Conservation (phyloP, 2,329 filamentous ascomycete species). For the Cryoendolithus antarcticus region DNA sequence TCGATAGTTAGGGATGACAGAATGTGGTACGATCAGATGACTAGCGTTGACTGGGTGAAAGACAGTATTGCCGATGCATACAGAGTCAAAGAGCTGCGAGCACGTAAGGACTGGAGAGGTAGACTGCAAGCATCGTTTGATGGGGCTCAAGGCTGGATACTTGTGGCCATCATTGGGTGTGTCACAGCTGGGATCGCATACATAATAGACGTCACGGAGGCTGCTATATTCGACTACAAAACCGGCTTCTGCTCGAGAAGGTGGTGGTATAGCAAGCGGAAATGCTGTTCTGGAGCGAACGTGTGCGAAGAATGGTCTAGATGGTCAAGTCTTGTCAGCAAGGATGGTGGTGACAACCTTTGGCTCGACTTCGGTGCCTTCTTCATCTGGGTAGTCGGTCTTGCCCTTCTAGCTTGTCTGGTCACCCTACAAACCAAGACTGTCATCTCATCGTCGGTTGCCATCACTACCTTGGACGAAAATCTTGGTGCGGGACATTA, state of each 20-base stretch:
- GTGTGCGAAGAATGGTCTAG: conserved; percentile 48
- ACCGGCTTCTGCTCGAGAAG: conserved; percentile 63
- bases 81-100: conserved; percentile 70
- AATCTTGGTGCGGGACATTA: conserved; percentile 64
- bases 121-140: conserved; percentile 66
- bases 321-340: conserved; percentile 49
- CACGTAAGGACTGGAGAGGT: conserved; percentile 74
- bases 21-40: conserved; percentile 98
- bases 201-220: conserved; percentile 76
- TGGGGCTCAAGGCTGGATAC: conserved; percentile 82
- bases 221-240: conserved; percentile 78
- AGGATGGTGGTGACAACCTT: conserved; percentile 34
- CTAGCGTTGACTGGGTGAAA: conserved; percentile 95
- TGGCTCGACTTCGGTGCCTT: conserved; percentile 72
- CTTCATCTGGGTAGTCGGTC: conserved; percentile 54
- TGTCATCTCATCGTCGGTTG: conserved; percentile 77
- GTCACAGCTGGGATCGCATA: conserved; percentile 79
- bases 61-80: conserved; percentile 92
- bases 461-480: conserved; percentile 80
- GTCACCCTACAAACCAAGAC: conserved; percentile 87
- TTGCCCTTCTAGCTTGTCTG: conserved; percentile 62
- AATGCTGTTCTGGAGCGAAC: conserved; percentile 46
- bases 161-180: conserved; percentile 81
- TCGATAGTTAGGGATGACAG: conserved; percentile 67
- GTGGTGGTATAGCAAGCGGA: conserved; percentile 64